Evolutionary conservation across 2,329 filamentous ascomycete genomes (phyloP).

Genomic region (Pseudogymnoascus sp.): DNA sequence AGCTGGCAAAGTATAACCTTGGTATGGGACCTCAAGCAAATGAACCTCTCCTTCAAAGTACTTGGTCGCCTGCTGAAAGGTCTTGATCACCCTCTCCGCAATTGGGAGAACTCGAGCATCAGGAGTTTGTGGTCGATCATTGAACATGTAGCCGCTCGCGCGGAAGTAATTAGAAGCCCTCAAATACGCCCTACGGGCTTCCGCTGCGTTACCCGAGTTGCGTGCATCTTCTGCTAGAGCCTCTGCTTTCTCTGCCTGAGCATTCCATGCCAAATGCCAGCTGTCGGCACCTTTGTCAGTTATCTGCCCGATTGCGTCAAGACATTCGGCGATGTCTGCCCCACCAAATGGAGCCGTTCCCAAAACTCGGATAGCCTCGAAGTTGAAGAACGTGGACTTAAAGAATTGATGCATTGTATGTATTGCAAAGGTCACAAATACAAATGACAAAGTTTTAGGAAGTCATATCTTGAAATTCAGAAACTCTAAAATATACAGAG

Average conservation of each 20-base stretch:
- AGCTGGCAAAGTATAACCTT: conserved; percentile 29
- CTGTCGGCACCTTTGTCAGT: conserved; percentile 31
- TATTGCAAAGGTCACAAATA: not conserved
- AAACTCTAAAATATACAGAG: not conserved
- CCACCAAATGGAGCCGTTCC: conserved; percentile 31
- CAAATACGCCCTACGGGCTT: conserved; percentile 32
- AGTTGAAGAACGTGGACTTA: conserved; percentile 33
- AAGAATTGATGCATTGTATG: conserved; percentile 14
- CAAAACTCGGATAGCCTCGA: conserved; percentile 36
- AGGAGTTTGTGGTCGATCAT: conserved; percentile 12
- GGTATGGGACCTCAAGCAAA: conserved; percentile 34
- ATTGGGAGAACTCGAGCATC: conserved; percentile 27
- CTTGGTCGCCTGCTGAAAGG: conserved; percentile 26
- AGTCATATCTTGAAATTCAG: not conserved
- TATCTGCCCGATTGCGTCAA: conserved; percentile 33
- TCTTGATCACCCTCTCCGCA: conserved; percentile 20
- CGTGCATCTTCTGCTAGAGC: conserved; percentile 30
- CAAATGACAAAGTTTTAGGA: not conserved
- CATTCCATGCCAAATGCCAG: conserved; percentile 34
- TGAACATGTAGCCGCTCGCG: conserved; percentile 30
- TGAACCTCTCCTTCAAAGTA: conserved; percentile 26
- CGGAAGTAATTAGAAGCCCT: conserved; percentile 36
- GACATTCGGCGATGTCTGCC: conserved; percentile 34
- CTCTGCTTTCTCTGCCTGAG: conserved; percentile 28
- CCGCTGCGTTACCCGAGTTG: conserved; percentile 23